Evolutionary conservation across 139 green algal species (phyloP).

Genomic region (Marvania coccoides): DNA sequence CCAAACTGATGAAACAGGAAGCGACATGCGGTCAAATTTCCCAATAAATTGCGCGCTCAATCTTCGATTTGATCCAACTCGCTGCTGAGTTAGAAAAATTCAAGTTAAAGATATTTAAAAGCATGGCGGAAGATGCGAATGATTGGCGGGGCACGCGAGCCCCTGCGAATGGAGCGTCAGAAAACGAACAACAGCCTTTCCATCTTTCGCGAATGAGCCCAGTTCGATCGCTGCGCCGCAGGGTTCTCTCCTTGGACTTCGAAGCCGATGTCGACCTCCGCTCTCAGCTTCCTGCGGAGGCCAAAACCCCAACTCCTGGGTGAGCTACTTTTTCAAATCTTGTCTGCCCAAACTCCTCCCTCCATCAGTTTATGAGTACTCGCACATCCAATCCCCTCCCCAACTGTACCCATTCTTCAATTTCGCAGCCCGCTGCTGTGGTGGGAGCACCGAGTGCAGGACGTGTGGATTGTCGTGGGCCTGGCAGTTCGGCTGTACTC

Average conservation of each 20-base stretch:
- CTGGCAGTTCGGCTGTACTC: slow-evolving; percentile 18
- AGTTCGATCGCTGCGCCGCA: not conserved
- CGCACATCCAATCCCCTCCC: no score
- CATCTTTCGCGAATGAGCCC: slow-evolving; percentile 1
- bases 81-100: not conserved
- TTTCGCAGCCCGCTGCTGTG: not conserved
- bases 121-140: not conserved
- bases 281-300: not conserved
- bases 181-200: not conserved
- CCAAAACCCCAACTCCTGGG: not conserved
- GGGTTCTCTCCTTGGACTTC: not conserved
- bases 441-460: not conserved
- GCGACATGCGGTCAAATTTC: no score
- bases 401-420: not conserved
- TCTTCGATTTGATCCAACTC: no score
- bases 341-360: no score
- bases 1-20: no score
- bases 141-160: no score
- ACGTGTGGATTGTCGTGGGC: not conserved
- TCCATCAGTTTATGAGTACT: no score
- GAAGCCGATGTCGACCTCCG: not conserved
- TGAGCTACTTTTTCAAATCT: not conserved
- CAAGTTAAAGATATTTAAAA: not conserved
- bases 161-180: no score
- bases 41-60: no score